These are phyloP conservation scores for Areca catechu DNA, from an alignment of 176 grass and related monocot genomes.

Conservation along the genomic window DNA sequence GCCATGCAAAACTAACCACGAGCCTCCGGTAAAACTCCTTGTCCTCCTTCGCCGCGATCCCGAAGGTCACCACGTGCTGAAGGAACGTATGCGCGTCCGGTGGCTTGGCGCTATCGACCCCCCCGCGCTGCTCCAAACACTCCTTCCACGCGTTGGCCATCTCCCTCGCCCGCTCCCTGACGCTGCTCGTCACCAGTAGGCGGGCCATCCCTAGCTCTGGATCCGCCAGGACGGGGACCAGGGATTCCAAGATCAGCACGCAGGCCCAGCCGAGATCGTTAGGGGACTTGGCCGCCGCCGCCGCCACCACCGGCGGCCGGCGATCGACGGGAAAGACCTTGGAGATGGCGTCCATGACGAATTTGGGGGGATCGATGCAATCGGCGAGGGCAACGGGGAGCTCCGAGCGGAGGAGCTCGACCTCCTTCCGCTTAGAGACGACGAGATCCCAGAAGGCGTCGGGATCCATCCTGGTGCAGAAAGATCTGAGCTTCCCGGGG, in stretches of 20 bases:
- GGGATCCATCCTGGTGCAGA: constrained; percentile 64
- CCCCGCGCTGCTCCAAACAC: constrained; percentile 39
- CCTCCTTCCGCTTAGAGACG: constrained; percentile 58
- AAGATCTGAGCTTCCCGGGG: constrained; percentile 30
- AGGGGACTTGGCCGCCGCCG: constrained; percentile 40
- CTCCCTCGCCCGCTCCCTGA: constrained; percentile 33
- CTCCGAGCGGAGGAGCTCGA: constrained; percentile 45
- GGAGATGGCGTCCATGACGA: constrained; percentile 60
- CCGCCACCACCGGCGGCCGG: constrained; percentile 20
- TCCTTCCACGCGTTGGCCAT: constrained; percentile 72
- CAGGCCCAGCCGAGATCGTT: constrained; percentile 79
- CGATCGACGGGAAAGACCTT: constrained; percentile 62
- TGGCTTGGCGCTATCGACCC: constrained; percentile 54
- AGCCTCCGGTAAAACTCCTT: constrained; percentile 51
- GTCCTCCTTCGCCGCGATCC: constrained; percentile 51
- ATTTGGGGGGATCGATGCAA: constrained; percentile 73
- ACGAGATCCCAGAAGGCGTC: constrained; percentile 48
- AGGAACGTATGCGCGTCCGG: constrained; percentile 67
- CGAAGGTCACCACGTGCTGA: constrained; percentile 67
- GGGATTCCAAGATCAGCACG: constrained; percentile 73
- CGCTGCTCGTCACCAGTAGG: constrained; percentile 38
- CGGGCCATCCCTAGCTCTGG: constrained; percentile 31
- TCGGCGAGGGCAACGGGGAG: constrained; percentile 40
- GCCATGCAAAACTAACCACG: constrained; percentile 62
- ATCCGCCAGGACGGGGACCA: constrained; percentile 52